These are phyloP conservation scores for Ogataea saltuana DNA, from an alignment of 805 yeast genomes.

Conservation along the genomic window DNA sequence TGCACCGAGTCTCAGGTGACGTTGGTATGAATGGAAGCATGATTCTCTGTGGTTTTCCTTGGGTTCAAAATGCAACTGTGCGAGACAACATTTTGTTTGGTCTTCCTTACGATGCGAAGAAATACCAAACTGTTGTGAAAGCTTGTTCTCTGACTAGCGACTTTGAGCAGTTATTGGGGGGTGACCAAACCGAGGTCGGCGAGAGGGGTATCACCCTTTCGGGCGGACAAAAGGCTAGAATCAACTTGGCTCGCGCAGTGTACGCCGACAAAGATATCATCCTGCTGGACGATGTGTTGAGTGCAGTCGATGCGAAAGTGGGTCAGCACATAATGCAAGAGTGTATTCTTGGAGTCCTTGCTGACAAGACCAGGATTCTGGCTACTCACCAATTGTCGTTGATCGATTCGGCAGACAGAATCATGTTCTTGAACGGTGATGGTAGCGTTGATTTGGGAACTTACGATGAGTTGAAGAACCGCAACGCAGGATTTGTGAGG, in stretches of 20 bases:
- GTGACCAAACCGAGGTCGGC: slow-evolving; percentile 79
- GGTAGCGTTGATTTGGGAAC: slow-evolving; percentile 63
- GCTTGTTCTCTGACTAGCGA: slow-evolving; percentile 72
- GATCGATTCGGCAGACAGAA: slow-evolving; percentile 64
- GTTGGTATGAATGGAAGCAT: slow-evolving; percentile 54
- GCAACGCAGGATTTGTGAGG: slow-evolving; percentile 49
- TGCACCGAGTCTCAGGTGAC: slow-evolving; percentile 56
- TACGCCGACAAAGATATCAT: slow-evolving; percentile 68
- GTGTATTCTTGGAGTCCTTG: slow-evolving; percentile 60
- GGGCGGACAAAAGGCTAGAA: slow-evolving; percentile 89
- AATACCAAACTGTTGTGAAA: slow-evolving; percentile 54
- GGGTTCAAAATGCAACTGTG: slow-evolving; percentile 83
- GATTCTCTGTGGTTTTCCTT: slow-evolving; percentile 62
- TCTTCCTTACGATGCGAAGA: slow-evolving; percentile 45
- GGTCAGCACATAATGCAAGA: slow-evolving; percentile 75
- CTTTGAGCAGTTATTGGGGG: slow-evolving; percentile 65
- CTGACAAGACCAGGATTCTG: slow-evolving; percentile 61
- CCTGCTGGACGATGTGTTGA: slow-evolving; percentile 70
- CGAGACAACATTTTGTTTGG: slow-evolving; percentile 77
- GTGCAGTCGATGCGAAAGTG: slow-evolving; percentile 83
- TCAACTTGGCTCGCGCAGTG: slow-evolving; percentile 74
- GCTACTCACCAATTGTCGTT: slow-evolving; percentile 84
- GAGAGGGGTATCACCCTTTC: slow-evolving; percentile 83
- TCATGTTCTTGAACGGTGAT: slow-evolving; percentile 66
- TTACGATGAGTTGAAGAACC: slow-evolving; percentile 47